Evolutionary conservation across 176 grass and related monocot genomes (phyloP).

Genomic region (Carex littledalei): DNA sequence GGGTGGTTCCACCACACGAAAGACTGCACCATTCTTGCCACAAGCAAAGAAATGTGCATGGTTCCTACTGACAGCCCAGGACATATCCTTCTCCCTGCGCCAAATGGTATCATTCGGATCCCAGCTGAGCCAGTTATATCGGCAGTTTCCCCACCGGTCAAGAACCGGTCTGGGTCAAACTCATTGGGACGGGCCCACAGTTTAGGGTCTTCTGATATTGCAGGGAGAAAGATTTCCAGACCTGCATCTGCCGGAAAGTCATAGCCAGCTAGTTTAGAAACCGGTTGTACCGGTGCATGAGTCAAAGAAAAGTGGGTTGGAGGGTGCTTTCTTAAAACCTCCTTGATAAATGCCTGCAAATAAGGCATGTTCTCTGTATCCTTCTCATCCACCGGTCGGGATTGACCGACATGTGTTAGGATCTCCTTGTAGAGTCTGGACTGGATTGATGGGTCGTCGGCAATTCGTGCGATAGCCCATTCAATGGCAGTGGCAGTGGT

Average conservation of each 20-base stretch:
- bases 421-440: conserved; percentile 59
- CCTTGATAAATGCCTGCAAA: conserved; percentile 88
- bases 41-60: conserved; percentile 78
- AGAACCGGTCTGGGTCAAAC: conserved; percentile 86
- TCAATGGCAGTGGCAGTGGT: conserved; percentile 85
- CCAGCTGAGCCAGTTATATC: conserved; percentile 87
- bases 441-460: conserved; percentile 58
- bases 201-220: conserved; percentile 75
- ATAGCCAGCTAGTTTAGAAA: conserved; percentile 57
- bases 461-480: conserved; percentile 75
- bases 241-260: conserved; percentile 72
- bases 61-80: conserved; percentile 73
- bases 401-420: conserved; percentile 36
- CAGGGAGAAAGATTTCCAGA: conserved; percentile 74
- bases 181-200: conserved; percentile 50
- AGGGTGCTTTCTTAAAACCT: conserved; percentile 87
- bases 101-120: conserved; percentile 89
- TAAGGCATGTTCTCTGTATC: conserved; percentile 77
- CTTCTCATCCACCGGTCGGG: conserved; percentile 51
- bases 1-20: conserved; percentile 80
- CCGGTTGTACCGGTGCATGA: conserved; percentile 48
- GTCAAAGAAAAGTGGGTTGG: conserved; percentile 83
- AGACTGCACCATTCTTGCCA: conserved; percentile 81
- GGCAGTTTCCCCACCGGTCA: conserved; percentile 57
- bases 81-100: conserved; percentile 74